These are phyloP conservation scores for Gnetum montanum DNA, from an alignment of 75 land plant species.

Conservation along the genomic window DNA sequence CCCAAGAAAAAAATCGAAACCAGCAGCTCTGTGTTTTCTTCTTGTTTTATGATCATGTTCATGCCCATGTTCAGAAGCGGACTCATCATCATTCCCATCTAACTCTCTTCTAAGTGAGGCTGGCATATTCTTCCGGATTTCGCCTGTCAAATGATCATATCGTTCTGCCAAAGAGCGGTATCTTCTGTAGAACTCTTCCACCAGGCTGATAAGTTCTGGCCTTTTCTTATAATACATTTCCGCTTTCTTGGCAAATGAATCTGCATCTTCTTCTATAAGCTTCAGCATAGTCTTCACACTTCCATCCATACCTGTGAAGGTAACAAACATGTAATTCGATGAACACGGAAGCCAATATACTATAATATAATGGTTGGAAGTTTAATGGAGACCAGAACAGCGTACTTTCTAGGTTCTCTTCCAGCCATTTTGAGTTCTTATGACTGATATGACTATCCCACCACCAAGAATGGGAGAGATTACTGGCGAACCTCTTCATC, in stretches of 20 bases:
- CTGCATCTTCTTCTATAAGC: constrained; percentile 73
- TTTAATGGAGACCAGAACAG: background rate
- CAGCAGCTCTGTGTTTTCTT: constrained; percentile 28
- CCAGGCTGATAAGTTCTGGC: constrained; percentile 52
- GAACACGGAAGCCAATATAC: background rate
- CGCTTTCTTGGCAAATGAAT: constrained; percentile 76
- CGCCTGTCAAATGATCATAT: constrained; percentile 65
- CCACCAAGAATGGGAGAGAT: constrained; percentile 73
- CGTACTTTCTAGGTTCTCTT: constrained; percentile 64
- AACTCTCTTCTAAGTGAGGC: constrained; percentile 2
- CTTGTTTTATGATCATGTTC: background rate
- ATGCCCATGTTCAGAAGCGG: constrained; percentile 6
- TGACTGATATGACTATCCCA: constrained; percentile 81
- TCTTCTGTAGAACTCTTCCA: constrained; percentile 65
- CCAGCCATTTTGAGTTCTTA: constrained; percentile 73
- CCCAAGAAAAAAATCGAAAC: constrained; percentile 45
- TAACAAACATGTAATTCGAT: constrained; percentile 8
- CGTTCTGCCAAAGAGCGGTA: constrained; percentile 76
- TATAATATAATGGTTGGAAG: background rate
- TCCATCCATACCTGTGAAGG: constrained; percentile 58
- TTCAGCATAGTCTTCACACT: constrained; percentile 55
- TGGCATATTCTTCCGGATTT: constrained; percentile 25
- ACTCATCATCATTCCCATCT: constrained; percentile 2
- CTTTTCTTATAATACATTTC: constrained; percentile 77
- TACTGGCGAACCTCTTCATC: background rate